Conservation (phyloP, 371 early-diverging fungal genomes). For the Lichtheimia ramosa region DNA sequence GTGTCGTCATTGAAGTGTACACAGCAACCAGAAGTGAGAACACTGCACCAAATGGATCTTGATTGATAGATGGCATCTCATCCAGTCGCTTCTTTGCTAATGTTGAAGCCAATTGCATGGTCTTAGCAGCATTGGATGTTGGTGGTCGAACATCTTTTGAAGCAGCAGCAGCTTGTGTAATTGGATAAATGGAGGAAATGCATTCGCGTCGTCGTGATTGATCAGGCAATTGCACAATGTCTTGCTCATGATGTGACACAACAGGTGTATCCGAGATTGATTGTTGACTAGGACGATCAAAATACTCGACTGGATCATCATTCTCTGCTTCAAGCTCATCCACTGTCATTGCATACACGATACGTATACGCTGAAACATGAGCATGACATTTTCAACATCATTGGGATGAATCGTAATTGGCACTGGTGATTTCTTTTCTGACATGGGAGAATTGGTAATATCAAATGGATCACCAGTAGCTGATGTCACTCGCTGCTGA, state of each 20-base stretch:
- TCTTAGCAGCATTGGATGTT: neutral
- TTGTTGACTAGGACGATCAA: constrained; percentile 2
- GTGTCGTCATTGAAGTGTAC: constrained; percentile 45
- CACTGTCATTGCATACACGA: constrained; percentile 30
- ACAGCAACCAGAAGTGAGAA: constrained; percentile 60
- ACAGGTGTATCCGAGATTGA: neutral
- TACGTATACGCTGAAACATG: constrained; percentile 41
- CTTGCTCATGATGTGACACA: neutral
- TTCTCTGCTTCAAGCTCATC: constrained; percentile 27
- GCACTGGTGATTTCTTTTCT: neutral
- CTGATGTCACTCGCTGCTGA: constrained; percentile 26
- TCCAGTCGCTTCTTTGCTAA: constrained; percentile 39
- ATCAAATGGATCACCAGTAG: constrained; percentile 11
- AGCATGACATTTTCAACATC: constrained; percentile 33
- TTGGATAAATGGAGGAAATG: constrained; percentile 19
- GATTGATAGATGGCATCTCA: constrained; percentile 43
- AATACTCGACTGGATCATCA: neutral
- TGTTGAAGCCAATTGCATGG: constrained; percentile 13
- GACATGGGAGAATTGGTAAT: constrained; percentile 6
- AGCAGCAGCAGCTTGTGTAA: constrained; percentile 15
- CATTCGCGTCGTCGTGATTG: constrained; percentile 11
- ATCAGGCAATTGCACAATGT: constrained; percentile 3
- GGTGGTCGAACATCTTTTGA: constrained; percentile 31
- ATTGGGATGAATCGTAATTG: constrained; percentile 5
- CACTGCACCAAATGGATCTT: constrained; percentile 55